Evolutionary conservation across 23 red algal genomes (phyloP).

Genomic region (Gracilaria caudata): DNA sequence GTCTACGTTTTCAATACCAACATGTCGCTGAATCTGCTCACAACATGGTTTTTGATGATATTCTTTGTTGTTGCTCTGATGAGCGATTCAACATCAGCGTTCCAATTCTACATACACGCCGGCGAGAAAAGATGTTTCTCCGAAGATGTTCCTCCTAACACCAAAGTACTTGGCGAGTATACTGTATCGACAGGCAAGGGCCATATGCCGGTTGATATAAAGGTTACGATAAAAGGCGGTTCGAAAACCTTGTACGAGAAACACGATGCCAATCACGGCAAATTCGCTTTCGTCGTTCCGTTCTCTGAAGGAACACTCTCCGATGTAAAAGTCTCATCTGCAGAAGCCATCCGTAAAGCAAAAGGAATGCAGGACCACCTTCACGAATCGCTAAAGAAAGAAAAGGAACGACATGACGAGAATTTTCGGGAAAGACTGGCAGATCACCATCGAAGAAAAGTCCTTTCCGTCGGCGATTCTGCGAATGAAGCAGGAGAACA

Average conservation of each 20-base stretch:
- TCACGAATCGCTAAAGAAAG: neutral
- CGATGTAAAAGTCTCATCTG: constrained; percentile 24
- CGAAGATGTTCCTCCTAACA: constrained; percentile 53
- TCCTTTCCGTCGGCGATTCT: neutral
- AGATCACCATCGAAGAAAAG: neutral
- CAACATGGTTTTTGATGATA: neutral
- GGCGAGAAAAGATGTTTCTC: constrained; percentile 66
- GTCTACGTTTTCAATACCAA: neutral
- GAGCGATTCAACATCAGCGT: constrained; percentile 8
- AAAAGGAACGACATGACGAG: neutral
- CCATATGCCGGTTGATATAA: constrained; percentile 61
- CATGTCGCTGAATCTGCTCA: neutral
- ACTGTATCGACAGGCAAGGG: constrained; percentile 65
- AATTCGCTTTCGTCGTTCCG: constrained; percentile 70
- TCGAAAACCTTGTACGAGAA: constrained; percentile 13
- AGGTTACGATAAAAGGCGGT: constrained; percentile 23
- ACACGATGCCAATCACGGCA: constrained; percentile 58
- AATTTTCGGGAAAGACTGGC: neutral
- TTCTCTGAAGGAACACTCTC: neutral
- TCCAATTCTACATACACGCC: constrained; percentile 71
- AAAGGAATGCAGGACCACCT: neutral
- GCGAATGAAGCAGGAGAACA: neutral
- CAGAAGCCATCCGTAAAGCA: constrained; percentile 27
- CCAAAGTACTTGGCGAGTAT: constrained; percentile 66
- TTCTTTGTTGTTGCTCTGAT: neutral